Percentiles rank a stretch among this genome's conserved stretches.
Evolutionary conservation across 345 rosid species (phyloP).

Genomic region (Gossypium stocksii): DNA sequence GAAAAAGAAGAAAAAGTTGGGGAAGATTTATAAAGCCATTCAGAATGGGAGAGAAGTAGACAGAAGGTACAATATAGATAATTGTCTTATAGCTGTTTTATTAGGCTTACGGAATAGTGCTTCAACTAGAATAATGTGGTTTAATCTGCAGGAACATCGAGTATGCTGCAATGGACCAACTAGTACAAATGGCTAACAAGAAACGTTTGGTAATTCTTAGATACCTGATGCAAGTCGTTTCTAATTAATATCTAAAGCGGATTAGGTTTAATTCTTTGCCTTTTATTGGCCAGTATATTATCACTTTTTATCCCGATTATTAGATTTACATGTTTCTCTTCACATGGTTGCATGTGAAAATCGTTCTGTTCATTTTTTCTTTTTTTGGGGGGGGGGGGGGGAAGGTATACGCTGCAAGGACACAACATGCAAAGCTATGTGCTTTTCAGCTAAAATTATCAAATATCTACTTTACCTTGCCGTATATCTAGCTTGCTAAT

Average conservation of each 20-base stretch:
- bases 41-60: conserved; percentile 49
- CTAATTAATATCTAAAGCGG: neutral
- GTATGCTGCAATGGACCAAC: conserved; percentile 77
- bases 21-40: conserved; percentile 53
- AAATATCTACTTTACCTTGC: neutral
- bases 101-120: conserved; percentile 6
- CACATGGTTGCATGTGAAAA: neutral
- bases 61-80: conserved; percentile 44
- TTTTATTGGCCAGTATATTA: neutral
- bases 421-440: neutral
- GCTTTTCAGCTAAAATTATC: neutral
- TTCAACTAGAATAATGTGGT: conserved; percentile 20
- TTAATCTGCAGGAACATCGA: conserved; percentile 61
- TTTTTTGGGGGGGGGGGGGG: too few species aligned
- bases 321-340: neutral
- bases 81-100: conserved; percentile 12
- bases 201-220: conserved; percentile 63
- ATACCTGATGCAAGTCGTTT: neutral
- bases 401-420: neutral
- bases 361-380: neutral
- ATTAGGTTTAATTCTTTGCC: neutral
- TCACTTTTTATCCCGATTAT: neutral
- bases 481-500: neutral
- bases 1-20: conserved; percentile 54
- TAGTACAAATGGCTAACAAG: conserved; percentile 74